These are phyloP conservation scores for Sporothrix luriei DNA, from an alignment of 2,329 filamentous ascomycete genomes.

Conservation along the genomic window DNA sequence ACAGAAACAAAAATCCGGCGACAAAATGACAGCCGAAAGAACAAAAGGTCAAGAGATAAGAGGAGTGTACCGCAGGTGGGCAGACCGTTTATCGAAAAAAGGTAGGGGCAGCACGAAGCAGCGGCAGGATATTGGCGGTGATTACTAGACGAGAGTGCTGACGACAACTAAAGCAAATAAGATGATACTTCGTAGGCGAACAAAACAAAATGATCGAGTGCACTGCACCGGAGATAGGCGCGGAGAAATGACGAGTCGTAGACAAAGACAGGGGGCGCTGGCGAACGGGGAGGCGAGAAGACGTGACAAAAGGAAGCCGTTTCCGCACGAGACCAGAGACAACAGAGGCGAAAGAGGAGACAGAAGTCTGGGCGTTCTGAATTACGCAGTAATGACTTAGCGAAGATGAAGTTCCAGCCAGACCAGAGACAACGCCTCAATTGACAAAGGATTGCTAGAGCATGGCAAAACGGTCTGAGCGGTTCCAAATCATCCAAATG, in stretches of 20 bases:
- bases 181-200: no score
- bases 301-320: conserved; percentile 14
- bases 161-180: conserved; percentile 9
- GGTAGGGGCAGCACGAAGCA: background rate
- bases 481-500: no score
- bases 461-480: background rate
- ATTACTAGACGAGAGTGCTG: conserved; percentile 13
- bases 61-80: background rate
- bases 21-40: background rate
- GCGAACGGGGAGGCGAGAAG: conserved; percentile 13
- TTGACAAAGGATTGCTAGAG: background rate
- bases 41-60: conserved; percentile 4
- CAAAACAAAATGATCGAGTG: background rate
- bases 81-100: conserved; percentile 1
- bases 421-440: background rate
- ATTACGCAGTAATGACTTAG: no score
- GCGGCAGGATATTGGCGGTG: conserved; percentile 11
- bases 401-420: no score
- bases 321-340: conserved; percentile 3
- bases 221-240: conserved; percentile 9
- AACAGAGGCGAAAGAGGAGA: background rate
- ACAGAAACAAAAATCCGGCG: background rate
- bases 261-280: background rate
- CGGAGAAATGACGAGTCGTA: conserved; percentile 6
- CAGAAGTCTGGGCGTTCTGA: no score